Percentiles rank a stretch among this genome's conserved stretches.
Evolutionary conservation across 2,329 filamentous ascomycete genomes (phyloP).

Genomic region (Fusarium lyarnte): DNA sequence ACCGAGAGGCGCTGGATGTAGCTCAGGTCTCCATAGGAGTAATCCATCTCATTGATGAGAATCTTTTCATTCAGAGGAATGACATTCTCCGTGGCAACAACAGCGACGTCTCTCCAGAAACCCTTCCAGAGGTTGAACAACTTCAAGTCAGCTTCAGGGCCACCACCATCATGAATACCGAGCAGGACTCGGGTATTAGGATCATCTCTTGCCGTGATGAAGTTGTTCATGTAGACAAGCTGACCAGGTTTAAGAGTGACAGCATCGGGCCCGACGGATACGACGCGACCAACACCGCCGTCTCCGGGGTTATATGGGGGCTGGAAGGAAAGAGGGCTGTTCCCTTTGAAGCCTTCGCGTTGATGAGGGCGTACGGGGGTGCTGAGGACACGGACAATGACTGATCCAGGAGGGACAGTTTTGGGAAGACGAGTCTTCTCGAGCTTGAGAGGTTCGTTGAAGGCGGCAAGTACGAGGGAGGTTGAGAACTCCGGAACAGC

Average conservation of each 20-base stretch:
- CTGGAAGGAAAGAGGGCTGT: constrained; percentile 1
- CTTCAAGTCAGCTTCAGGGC: not conserved
- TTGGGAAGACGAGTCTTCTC: not conserved
- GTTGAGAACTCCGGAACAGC: not conserved
- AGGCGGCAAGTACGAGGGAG: constrained; percentile 15
- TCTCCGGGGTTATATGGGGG: constrained; percentile 12
- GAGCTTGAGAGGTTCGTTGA: constrained; percentile 15
- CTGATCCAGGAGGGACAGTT: not conserved
- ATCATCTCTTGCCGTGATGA: constrained; percentile 18
- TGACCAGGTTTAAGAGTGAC: constrained; percentile 13
- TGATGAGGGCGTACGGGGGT: constrained; percentile 25
- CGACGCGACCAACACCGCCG: not conserved
- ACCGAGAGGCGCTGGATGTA: constrained; percentile 29
- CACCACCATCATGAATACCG: constrained; percentile 20
- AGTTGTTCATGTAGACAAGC: constrained; percentile 28
- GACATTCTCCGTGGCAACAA: constrained; percentile 10
- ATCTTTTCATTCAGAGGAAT: constrained; percentile 12
- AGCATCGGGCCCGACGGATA: constrained; percentile 19
- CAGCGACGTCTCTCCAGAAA: constrained; percentile 20
- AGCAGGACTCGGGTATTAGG: constrained; percentile 8
- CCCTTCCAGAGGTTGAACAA: constrained; percentile 25
- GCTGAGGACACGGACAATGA: constrained; percentile 22
- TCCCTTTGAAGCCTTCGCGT: constrained; percentile 17
- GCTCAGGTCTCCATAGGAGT: constrained; percentile 23
- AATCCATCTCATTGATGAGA: constrained; percentile 14